A percentile compares a stretch with the other conserved stretches of the same genome.
phyloP scores from a whole-genome alignment of 176 grass and related monocot genomes.

The Elaeis guineensis region DNA sequence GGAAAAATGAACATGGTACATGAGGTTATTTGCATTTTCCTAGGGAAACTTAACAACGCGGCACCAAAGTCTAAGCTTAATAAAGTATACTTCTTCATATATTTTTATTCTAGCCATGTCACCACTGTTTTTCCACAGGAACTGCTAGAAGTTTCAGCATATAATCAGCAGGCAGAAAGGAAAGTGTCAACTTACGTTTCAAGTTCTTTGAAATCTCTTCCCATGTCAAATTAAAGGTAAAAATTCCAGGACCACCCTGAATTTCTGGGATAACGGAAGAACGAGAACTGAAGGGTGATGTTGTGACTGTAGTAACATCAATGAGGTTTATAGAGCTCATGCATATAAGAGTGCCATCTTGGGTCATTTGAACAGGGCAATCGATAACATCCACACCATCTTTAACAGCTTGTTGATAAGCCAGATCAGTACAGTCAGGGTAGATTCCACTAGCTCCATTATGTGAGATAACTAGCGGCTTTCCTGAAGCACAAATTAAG shows the following conservation, averaged over 20 bases:
- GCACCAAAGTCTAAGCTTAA: too few relatives aligned
- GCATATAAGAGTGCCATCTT: slow-evolving; percentile 52
- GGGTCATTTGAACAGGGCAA: slow-evolving; percentile 78
- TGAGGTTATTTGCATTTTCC: too few relatives aligned
- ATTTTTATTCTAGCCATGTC: not conserved
- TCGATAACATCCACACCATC: slow-evolving; percentile 85
- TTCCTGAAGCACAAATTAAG: slow-evolving; percentile 24
- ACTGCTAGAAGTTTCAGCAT: not conserved
- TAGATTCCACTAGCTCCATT: slow-evolving; percentile 82
- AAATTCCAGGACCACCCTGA: slow-evolving; percentile 27
- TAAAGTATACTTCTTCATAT: not conserved
- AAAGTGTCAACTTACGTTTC: slow-evolving; percentile 40
- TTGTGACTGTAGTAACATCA: slow-evolving; percentile 34
- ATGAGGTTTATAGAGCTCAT: slow-evolving; percentile 73
- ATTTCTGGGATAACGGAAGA: slow-evolving; percentile 28
- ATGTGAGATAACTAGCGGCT: slow-evolving; percentile 64
- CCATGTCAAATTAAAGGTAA: slow-evolving; percentile 85
- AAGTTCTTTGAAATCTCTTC: slow-evolving; percentile 38
- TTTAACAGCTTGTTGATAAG: slow-evolving; percentile 43
- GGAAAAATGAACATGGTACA: not conserved
- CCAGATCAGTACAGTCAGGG: slow-evolving; percentile 71
- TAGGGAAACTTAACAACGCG: too few relatives aligned
- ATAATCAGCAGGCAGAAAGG: not conserved
- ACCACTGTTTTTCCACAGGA: not conserved
- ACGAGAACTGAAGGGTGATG: slow-evolving; percentile 27